Conservation (phyloP, 2,329 filamentous ascomycete species). For the Nothomitra cinnamomea region DNA sequence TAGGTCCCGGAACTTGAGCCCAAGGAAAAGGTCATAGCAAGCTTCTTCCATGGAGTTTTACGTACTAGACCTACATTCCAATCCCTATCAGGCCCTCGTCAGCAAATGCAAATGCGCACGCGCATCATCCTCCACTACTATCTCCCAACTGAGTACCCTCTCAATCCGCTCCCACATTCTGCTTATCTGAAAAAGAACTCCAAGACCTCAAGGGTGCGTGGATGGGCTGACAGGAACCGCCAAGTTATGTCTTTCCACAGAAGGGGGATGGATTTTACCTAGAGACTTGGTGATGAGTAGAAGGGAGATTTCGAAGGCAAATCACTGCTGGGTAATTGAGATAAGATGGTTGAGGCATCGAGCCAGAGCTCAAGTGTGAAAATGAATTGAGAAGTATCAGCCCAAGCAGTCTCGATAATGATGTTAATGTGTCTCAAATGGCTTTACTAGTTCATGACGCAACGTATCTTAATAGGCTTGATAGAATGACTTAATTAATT, state of each 20-base stretch:
- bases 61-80: background rate
- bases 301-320: background rate
- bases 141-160: background rate
- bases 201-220: background rate
- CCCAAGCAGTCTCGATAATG: background rate
- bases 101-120: background rate
- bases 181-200: background rate
- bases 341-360: background rate
- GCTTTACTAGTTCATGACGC: background rate
- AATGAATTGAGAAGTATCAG: background rate
- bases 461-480: constrained; percentile 1
- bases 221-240: background rate
- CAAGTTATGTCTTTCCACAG: background rate
- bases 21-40: background rate
- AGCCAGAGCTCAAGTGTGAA: background rate
- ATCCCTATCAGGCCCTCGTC: background rate
- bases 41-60: background rate
- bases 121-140: background rate
- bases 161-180: background rate
- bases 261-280: background rate
- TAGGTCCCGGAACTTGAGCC: background rate
- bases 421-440: background rate
- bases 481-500: background rate
- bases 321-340: background rate
- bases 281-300: background rate